Conservation (phyloP, 2,329 filamentous ascomycete genomes). For the Penicillium occitanis region DNA sequence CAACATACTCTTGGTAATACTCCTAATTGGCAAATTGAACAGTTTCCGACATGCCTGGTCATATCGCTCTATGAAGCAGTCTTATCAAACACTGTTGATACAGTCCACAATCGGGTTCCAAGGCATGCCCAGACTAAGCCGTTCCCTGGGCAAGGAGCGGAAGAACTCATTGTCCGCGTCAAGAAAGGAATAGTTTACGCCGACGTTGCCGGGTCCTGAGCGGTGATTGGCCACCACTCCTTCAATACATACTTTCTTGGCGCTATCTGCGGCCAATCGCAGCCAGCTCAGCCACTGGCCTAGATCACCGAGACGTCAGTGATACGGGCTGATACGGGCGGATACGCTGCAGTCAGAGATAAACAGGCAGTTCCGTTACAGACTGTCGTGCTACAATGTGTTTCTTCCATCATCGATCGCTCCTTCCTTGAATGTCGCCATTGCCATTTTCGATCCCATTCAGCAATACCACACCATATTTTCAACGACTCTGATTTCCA, state of each 20-base stretch:
- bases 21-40: no score
- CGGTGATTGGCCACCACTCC: neutral
- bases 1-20: no score
- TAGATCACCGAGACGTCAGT: constrained; percentile 14
- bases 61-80: neutral
- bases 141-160: neutral
- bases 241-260: neutral
- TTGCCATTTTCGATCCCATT: neutral
- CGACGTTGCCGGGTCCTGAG: neutral
- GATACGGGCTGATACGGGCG: neutral
- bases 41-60: no score
- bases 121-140: neutral
- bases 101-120: neutral
- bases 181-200: neutral
- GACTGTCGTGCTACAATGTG: neutral
- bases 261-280: neutral
- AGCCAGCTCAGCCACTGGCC: neutral
- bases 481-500: neutral
- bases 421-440: neutral
- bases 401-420: neutral
- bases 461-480: neutral
- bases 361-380: neutral
- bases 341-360: constrained; percentile 1
- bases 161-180: neutral
- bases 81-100: neutral